A percentile compares a stretch with the other conserved stretches of the same genome.
Evolutionary conservation across 768 basidiomycete species (phyloP).

Genomic region (Trametes sanguinea): DNA sequence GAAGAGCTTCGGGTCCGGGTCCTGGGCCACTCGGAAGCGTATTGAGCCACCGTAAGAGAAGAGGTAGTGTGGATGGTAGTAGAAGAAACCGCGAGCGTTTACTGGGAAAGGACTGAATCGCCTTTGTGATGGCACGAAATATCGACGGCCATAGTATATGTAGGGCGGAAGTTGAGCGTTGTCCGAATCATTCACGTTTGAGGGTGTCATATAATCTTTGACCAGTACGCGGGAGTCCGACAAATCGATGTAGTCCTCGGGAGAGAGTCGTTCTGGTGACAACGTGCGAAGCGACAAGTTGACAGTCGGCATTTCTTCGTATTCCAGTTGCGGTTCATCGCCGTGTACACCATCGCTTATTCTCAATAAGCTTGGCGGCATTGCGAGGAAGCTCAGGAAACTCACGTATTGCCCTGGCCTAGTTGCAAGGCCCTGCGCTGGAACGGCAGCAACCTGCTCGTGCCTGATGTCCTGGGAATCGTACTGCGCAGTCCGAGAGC

Average conservation of each 20-base stretch:
- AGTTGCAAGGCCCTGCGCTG: too few relatives aligned
- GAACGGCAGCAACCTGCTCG: too few relatives aligned
- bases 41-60: background rate
- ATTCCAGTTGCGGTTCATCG: too few relatives aligned
- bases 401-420: too few relatives aligned
- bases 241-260: slow-evolving; percentile 5
- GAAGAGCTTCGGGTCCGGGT: background rate
- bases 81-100: slow-evolving; percentile 13
- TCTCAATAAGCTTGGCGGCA: too few relatives aligned
- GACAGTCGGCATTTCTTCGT: background rate
- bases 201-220: background rate
- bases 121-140: too few relatives aligned
- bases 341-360: too few relatives aligned
- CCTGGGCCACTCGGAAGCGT: slow-evolving; percentile 11
- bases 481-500: too few relatives aligned
- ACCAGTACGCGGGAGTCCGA: background rate
- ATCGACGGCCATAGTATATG: background rate
- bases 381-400: too few relatives aligned
- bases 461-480: too few relatives aligned
- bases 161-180: background rate
- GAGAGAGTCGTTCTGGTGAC: background rate
- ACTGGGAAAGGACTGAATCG: slow-evolving; percentile 2
- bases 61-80: background rate
- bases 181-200: too few relatives aligned
- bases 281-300: background rate